Evolutionary conservation across 2,329 filamentous ascomycete genomes (phyloP), one percentile per base, ranked within the genome.

Genomic region (Microdochium bolleyi): DNA sequence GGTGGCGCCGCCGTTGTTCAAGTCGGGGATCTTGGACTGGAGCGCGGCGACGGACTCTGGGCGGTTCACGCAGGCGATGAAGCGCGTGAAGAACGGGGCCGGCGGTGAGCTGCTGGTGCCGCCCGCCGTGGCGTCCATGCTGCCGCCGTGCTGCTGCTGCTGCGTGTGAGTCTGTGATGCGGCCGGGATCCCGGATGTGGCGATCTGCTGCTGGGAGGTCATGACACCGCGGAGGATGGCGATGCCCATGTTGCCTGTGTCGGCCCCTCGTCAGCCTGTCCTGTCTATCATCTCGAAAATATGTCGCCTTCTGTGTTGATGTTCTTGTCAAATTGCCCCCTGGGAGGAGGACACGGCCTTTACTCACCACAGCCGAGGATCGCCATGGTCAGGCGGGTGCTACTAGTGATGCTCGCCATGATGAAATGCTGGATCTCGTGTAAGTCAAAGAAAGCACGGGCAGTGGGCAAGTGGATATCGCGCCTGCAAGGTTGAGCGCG

Each of bases 51-150:
- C 41, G 13, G 41, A 46, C 21, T 46, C 41, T 3, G 41, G 3
- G 41, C 41, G 41, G 41, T 46, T 46, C 16, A 46, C 41, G 41
- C 41, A 46, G 41, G 41, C 41, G 41, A 46, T 46, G 41, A 46
- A 46, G 41, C 41, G 41, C 2, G 41, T 22, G 41, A 46, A 46
- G n/a, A 22, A 22, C 14, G 19, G 19, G 13, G n/a, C 14, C 19
- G n/a, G n/a, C 8, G 7, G 41, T 46, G 13, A 19, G 16, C 7
- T 16, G 14, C 21, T 21, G 41, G 41, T 22, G n/a, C n/a, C n/a
- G n/a, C n/a, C n/a, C n/a, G n/a, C n/a, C n/a, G n/a, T n/a, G n/a
- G n/a, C n/a, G n/a, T n/a, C n/a, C n/a, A n/a, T n/a, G n/a, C n/a
- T n/a, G n/a, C n/a, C n/a, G n/a, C n/a, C 9, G 41, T 19, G n/a